Base-by-base conservation (phyloP, 2,329 filamentous ascomycete species). In the Pseudocercospora fuligena region DNA sequence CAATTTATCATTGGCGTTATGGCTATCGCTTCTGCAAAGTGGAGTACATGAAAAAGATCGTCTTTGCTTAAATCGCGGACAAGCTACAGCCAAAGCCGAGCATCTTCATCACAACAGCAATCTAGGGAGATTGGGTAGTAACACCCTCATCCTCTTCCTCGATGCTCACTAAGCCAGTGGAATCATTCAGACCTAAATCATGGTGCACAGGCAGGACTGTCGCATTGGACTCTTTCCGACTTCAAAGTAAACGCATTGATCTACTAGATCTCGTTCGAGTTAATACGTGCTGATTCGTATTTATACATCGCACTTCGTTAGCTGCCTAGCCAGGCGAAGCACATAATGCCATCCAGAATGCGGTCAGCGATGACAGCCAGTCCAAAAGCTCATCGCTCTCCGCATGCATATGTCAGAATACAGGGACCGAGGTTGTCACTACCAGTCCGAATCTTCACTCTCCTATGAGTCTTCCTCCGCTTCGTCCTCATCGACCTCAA, bases 401-500 rank as follows among this genome's bases (percentile, higher is more conserved):
- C 36, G 31, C 16, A 29, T 29, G 51, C 25, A 29, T 29, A 27
- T 56, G 51, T 56, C 25, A 29, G 27, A 29, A 56, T 31, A 56
- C 51, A 56, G 16, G 27, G 11, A 56, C 51, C 14, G 51, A 16
- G 16, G 1, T n/a, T n/a, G 27, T 56, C 23, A 43, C 25, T 16
- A 29, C 25, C 51, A 27, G 25, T 56, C 51, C 12, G 16, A n/a
- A 33, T 16, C 51, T 25, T 29, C 25, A 12, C 51, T 19, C 56
- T 21, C 56, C 46, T 29, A 63, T 58, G 56, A 29, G 23, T 56
- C 56, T 58, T 76, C 80, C 29, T 81, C 80, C 9, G 77, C 80
- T 57, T 88, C 88, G 2, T 83, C 86, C 62, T 92, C 91, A 73
- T 90, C 89, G 78, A 95, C 94, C 67, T 94, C 91, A 79, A 95